Percentiles rank a stretch among this genome's conserved stretches.
phyloP scores from a whole-genome alignment of 164 flowering plant species.

The Vitis riparia region DNA sequence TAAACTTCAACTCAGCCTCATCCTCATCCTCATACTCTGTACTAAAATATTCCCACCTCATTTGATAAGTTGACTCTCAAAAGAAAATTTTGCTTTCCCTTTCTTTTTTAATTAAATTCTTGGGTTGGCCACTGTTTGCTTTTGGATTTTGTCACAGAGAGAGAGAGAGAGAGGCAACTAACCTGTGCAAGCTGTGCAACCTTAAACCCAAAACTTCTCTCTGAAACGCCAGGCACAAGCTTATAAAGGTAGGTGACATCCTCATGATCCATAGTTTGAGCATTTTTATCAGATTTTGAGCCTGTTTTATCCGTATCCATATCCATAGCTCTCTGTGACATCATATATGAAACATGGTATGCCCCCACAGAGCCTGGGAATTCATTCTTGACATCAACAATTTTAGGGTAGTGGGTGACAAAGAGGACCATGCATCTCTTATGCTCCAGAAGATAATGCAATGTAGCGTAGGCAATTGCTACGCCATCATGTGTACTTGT shows the following conservation, averaged over 20 bases:
- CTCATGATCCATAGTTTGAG: slow-evolving; percentile 15
- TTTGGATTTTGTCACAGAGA: too few relatives aligned
- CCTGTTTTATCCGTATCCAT: slow-evolving; percentile 4
- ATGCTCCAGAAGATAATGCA: slow-evolving; percentile 68
- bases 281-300: slow-evolving; percentile 6
- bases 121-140: too few relatives aligned
- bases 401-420: slow-evolving; percentile 94
- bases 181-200: slow-evolving; percentile 99
- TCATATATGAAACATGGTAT: slow-evolving; percentile 88
- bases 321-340: slow-evolving; percentile 27
- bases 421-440: slow-evolving; percentile 82
- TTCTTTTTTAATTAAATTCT: too few relatives aligned
- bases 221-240: slow-evolving; percentile 75
- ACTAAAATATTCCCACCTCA: too few relatives aligned
- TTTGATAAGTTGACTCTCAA: too few relatives aligned
- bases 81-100: too few relatives aligned
- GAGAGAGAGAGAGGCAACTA: not conserved
- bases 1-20: too few relatives aligned
- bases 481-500: slow-evolving; percentile 99
- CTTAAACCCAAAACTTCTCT: slow-evolving; percentile 89
- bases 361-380: slow-evolving; percentile 72
- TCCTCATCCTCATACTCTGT: too few relatives aligned
- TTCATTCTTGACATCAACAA: slow-evolving; percentile 60
- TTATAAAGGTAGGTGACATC: slow-evolving; percentile 89
- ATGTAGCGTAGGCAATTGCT: slow-evolving; percentile 89